Conservation (phyloP, 331 rosid species). For the Prunus yedoensis region DNA sequence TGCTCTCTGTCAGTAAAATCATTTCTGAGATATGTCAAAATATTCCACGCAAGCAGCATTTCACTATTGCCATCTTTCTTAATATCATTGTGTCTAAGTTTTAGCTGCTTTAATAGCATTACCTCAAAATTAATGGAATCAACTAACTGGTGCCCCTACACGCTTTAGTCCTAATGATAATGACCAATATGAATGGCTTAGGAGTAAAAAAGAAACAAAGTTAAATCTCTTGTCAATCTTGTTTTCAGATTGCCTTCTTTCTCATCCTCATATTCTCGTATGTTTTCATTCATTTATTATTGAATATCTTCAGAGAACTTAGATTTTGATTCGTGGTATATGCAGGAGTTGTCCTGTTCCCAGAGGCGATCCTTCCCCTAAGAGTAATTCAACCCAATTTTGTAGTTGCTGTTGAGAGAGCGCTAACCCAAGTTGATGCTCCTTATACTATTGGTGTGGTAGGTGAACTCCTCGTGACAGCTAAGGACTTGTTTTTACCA, state of each 20-base stretch:
- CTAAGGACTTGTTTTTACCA: slow-evolving; percentile 11
- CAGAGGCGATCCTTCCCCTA: slow-evolving; percentile 69
- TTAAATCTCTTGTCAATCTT: not conserved
- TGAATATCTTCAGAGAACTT: slow-evolving; percentile 8
- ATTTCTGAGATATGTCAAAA: not conserved
- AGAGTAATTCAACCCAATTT: slow-evolving; percentile 65
- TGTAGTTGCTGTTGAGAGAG: slow-evolving; percentile 66
- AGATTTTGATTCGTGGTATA: slow-evolving; percentile 17
- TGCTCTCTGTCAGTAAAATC: not conserved
- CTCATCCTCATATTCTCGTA: slow-evolving; percentile 3
- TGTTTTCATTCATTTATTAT: not conserved
- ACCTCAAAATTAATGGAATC: not conserved
- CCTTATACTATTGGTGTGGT: slow-evolving; percentile 92
- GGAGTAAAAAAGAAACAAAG: not conserved
- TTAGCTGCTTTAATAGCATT: not conserved
- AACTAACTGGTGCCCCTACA: not conserved
- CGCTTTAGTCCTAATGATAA: not conserved
- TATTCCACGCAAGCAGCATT: not conserved
- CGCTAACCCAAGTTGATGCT: slow-evolving; percentile 64
- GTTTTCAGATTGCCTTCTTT: slow-evolving; percentile 2
- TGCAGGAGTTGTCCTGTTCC: slow-evolving; percentile 94
- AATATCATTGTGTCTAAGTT: not conserved
- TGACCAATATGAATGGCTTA: not conserved
- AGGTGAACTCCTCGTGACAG: slow-evolving; percentile 39
- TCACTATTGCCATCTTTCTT: not conserved